A percentile compares a stretch with the other conserved stretches of the same genome.
Conservation (phyloP, 2,329 filamentous ascomycete species). For the Knufia fluminis region DNA sequence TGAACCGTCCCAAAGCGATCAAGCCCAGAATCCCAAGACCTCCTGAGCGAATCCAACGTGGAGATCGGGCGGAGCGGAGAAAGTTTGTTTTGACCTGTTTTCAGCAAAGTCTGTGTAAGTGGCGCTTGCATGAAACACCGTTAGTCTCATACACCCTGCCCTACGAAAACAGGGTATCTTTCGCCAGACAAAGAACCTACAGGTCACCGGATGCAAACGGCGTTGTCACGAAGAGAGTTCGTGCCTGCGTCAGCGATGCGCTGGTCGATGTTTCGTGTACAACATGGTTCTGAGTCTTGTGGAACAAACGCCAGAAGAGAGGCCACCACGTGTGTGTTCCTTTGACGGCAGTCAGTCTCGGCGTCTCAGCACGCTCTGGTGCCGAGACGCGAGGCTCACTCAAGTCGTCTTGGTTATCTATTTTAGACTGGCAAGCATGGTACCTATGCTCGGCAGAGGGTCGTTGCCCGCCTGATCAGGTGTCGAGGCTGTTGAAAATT, state of each 20-base stretch:
- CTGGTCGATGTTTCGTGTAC: not conserved
- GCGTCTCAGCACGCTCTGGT: too few species aligned
- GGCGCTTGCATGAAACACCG: slow-evolving; percentile 7
- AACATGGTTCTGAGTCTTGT: not conserved
- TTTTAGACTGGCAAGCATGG: too few species aligned
- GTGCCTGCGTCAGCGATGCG: not conserved
- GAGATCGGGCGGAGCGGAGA: not conserved
- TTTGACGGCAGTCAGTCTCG: too few species aligned
- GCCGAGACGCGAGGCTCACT: too few species aligned
- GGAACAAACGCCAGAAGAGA: not conserved
- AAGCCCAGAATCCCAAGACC: slow-evolving; percentile 2
- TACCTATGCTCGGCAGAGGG: too few species aligned
- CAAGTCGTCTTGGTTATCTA: too few species aligned
- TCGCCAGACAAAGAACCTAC: slow-evolving; percentile 3
- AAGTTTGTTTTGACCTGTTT: slow-evolving; percentile 1
- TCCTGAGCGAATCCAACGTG: slow-evolving; percentile 5
- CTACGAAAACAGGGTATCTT: not conserved
- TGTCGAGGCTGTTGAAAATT: too few species aligned
- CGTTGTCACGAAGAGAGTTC: not conserved
- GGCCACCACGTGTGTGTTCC: not conserved
- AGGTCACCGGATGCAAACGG: not conserved
- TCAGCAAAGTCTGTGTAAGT: slow-evolving; percentile 1
- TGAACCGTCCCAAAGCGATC: slow-evolving; percentile 5
- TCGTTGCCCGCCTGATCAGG: too few species aligned
- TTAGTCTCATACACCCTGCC: not conserved